Conservation (phyloP, 2,329 filamentous ascomycete species). For the Ceratocystis cubensis region DNA sequence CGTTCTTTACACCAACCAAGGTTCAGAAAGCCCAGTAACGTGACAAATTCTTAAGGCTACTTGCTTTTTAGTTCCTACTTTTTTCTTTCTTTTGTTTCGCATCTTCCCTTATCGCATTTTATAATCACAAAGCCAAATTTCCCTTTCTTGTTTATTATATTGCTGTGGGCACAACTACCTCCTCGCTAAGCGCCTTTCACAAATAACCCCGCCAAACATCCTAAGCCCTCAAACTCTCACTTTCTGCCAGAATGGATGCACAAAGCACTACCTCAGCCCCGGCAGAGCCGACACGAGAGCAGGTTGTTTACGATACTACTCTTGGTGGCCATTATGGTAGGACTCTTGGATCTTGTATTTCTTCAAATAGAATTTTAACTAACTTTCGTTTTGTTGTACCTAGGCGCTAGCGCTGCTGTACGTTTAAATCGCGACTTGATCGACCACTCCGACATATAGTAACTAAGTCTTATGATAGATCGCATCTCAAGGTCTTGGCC, state of each 20-base stretch:
- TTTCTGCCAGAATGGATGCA: constrained; percentile 3
- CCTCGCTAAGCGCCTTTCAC: not conserved
- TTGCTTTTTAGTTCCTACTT: not conserved
- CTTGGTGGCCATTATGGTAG: constrained; percentile 69
- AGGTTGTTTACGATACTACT: constrained; percentile 58
- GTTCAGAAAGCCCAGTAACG: no score
- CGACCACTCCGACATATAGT: not conserved
- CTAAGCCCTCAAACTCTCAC: not conserved
- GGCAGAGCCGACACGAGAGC: constrained; percentile 44
- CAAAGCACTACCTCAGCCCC: constrained; percentile 1
- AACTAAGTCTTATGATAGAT: constrained; percentile 41
- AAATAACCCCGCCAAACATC: constrained; percentile 1
- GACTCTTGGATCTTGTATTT: not conserved
- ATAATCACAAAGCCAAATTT: not conserved
- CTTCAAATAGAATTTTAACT: not conserved
- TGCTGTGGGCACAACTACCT: not conserved
- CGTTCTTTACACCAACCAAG: not conserved
- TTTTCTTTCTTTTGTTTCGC: not conserved
- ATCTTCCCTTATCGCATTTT: not conserved
- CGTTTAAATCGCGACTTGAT: constrained; percentile 16
- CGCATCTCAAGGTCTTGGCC: constrained; percentile 73
- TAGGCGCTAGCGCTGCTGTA: constrained; percentile 39
- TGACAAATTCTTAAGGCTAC: no score
- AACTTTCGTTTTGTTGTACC: constrained; percentile 21
- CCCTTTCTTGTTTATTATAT: not conserved